Base-by-base conservation (phyloP, 352 stramenopile species). In the Phytophthora cactorum region DNA sequence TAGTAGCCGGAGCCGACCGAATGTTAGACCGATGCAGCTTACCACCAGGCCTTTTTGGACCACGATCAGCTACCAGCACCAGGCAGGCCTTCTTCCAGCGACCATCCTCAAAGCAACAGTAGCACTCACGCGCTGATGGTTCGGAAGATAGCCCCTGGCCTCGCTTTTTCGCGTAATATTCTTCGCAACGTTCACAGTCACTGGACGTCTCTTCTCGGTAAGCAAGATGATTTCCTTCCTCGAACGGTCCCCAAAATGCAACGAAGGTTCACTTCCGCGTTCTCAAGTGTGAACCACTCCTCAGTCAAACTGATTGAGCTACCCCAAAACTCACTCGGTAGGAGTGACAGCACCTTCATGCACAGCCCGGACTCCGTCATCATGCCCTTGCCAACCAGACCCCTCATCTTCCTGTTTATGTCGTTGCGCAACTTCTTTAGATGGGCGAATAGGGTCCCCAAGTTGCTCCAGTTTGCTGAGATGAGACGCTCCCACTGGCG, bases 321-420 rank as follows among this genome's bases (percentile, higher is more conserved):
- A 22, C 29, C 64, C 64, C 43, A 72, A 14, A 68, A 61, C 39
- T 63, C 34, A n/a, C 52, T 63, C 8, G 58, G 64, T 12, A 72
- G 51, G 14, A 17, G 7, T 11, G 34, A 15, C 12, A 59, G 36
- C 32, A 63, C 51, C 22, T 68, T 14, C 41, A 50, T 61, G 22
- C 51, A 68, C 12, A 72, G n/a, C 57, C 58, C 52, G 11, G 36
- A 0, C 11, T 72, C 51, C 0, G 51, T 63, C 5, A 73, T 31
- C 52, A 68, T 61, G 3, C 65, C 45, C 14, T 22, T 45, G 12
- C 39, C 39, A 22, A 22, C 17, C 17, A 22, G 17, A 22, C 17
- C 17, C 17, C 17, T 22, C 15, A 45, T 45, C 11, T 45, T 45
- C 15, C 39, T 6, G 15, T 45, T 45, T 0, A 22, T 22, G 17